Evolutionary conservation across 192 early-diverging fungal genomes (phyloP).

Genomic region (Entophlyctis luteolus): DNA sequence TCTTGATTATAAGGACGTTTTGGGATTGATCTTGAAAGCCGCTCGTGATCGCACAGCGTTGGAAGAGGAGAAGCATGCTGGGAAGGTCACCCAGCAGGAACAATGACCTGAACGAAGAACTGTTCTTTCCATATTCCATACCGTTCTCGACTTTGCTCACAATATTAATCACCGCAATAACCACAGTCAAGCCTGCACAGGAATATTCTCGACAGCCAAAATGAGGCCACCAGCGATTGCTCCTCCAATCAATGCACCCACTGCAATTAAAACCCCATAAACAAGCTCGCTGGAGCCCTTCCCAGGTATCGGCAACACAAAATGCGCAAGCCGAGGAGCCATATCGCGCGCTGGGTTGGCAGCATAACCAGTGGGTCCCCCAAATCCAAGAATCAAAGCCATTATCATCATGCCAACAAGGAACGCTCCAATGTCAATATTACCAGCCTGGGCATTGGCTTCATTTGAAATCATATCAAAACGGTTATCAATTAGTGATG

Average conservation of each 20-base stretch:
- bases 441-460: not conserved
- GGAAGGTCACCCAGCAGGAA: not conserved
- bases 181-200: too few species aligned
- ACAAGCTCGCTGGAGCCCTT: slow-evolving; percentile 28
- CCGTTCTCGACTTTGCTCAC: too few species aligned
- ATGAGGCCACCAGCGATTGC: slow-evolving; percentile 17
- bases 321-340: slow-evolving; percentile 25
- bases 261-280: slow-evolving; percentile 10
- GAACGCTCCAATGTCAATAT: not conserved
- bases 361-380: slow-evolving; percentile 33
- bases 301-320: slow-evolving; percentile 31
- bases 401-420: slow-evolving; percentile 27
- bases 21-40: slow-evolving; percentile 45
- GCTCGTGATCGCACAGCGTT: slow-evolving; percentile 27
- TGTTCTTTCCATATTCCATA: too few species aligned
- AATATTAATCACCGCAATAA: too few species aligned
- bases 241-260: slow-evolving; percentile 15
- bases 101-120: not conserved
- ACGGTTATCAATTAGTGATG: slow-evolving; percentile 1
- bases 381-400: slow-evolving; percentile 18
- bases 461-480: slow-evolving; percentile 1
- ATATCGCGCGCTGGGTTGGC: slow-evolving; percentile 35
- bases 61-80: slow-evolving; percentile 2
- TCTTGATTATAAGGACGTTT: slow-evolving; percentile 40
- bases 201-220: slow-evolving; percentile 11